Percentiles rank a stretch among this genome's conserved stretches.
These are phyloP conservation scores for Isatis lusitanica DNA, from an alignment of 441 rosid genomes.

Conservation along the genomic window DNA sequence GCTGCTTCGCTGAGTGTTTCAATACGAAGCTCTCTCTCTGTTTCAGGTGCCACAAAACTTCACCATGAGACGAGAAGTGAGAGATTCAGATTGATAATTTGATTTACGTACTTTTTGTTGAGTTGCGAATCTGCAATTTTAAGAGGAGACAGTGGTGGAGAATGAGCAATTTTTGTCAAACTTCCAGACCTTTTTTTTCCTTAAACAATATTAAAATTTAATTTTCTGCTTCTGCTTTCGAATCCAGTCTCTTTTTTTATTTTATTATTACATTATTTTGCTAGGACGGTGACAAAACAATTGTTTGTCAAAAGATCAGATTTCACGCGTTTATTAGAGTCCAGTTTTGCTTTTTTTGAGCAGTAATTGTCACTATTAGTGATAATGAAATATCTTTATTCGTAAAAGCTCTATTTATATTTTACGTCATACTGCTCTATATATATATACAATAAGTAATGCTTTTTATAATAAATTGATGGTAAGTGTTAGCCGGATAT, in stretches of 20 bases:
- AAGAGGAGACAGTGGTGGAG: slow-evolving; percentile 32
- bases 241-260: not conserved
- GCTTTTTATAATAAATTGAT: not conserved
- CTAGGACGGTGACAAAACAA: slow-evolving; percentile 30
- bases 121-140: slow-evolving; percentile 31
- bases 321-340: slow-evolving; percentile 37
- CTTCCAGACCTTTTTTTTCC: not conserved
- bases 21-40: slow-evolving; percentile 5
- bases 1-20: not conserved
- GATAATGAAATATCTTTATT: slow-evolving; percentile 13
- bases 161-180: slow-evolving; percentile 24
- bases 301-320: slow-evolving; percentile 19
- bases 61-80: slow-evolving; percentile 22
- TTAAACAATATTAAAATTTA: not conserved
- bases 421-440: not conserved
- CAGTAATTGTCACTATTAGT: slow-evolving; percentile 31
- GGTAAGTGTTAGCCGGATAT: no score
- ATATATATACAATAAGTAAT: not conserved
- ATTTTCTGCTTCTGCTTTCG: not conserved
- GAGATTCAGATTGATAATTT: slow-evolving; percentile 33
- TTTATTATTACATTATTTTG: not conserved
- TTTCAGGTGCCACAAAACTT: slow-evolving; percentile 33
- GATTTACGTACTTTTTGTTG: not conserved
- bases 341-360: slow-evolving; percentile 30
- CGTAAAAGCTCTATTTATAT: not conserved